Evolutionary conservation across 192 early-diverging fungal genomes (phyloP).

Genomic region (Chytriomyces confervae): DNA sequence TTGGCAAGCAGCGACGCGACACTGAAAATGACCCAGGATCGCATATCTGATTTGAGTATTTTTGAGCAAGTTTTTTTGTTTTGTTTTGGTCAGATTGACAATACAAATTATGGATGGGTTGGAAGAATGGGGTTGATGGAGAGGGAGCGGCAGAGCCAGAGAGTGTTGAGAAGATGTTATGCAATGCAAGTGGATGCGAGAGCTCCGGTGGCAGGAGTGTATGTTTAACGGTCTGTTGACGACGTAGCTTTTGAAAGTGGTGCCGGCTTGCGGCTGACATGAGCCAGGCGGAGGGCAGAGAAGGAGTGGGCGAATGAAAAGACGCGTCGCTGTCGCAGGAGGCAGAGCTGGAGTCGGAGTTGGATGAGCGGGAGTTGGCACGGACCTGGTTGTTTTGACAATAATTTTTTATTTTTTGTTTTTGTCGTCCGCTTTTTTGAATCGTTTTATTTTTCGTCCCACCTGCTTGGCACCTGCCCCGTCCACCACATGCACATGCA

Average conservation of each 20-base stretch:
- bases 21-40: constrained; percentile 14
- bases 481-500: not conserved
- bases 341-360: not conserved
- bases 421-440: not conserved
- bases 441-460: not conserved
- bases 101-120: not conserved
- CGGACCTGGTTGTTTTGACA: not conserved
- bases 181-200: not conserved
- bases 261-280: not conserved
- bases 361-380: not conserved
- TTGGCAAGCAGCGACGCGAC: not conserved
- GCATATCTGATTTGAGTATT: constrained; percentile 8
- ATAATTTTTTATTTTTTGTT: not conserved
- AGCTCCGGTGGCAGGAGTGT: not conserved
- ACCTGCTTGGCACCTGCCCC: not conserved
- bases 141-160: not conserved
- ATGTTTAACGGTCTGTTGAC: not conserved
- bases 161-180: not conserved
- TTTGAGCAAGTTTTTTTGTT: not conserved
- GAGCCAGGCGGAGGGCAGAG: not conserved
- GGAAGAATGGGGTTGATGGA: not conserved
- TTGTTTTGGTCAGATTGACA: not conserved
- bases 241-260: not conserved
- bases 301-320: not conserved
- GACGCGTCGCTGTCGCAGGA: not conserved